These are phyloP conservation scores for Plasmodium malariae DNA, from an alignment of 169 alveolate species.

Conservation along the genomic window DNA sequence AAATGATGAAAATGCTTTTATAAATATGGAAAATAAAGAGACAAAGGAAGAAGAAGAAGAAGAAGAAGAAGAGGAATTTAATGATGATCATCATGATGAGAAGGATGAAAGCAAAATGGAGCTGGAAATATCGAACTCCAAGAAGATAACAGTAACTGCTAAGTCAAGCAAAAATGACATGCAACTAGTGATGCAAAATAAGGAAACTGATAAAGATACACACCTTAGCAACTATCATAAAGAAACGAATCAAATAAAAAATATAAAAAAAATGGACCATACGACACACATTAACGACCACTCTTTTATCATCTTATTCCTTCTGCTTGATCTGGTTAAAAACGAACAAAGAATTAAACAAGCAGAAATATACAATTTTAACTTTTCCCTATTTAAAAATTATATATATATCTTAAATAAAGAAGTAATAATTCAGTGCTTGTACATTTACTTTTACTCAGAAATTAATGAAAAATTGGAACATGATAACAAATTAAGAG, in stretches of 20 bases:
- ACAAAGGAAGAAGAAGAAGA: not conserved
- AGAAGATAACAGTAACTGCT: not conserved
- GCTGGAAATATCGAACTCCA: not conserved
- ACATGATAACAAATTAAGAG: not conserved
- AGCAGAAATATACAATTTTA: slow-evolving; percentile 4
- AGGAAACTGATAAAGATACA: not conserved
- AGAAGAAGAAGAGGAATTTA: too few relatives aligned
- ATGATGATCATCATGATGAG: not conserved
- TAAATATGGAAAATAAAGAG: not conserved
- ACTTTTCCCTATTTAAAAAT: slow-evolving; percentile 32
- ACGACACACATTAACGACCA: slow-evolving; percentile 25
- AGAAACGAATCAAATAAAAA: not conserved
- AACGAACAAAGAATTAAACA: slow-evolving; percentile 22
- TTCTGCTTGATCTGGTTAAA: slow-evolving; percentile 21
- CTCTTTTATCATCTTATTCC: slow-evolving; percentile 34
- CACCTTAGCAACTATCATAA: not conserved
- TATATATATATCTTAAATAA: slow-evolving; percentile 57
- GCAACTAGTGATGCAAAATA: not conserved
- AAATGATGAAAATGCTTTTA: not conserved
- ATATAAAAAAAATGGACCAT: not conserved
- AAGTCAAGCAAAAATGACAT: not conserved
- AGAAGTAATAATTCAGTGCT: slow-evolving; percentile 56
- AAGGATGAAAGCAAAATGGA: not conserved
- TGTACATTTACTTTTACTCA: slow-evolving; percentile 49
- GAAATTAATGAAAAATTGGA: slow-evolving; percentile 31